phyloP scores from a whole-genome alignment of 75 land plant genomes.

The Cunninghamia lanceolata region DNA sequence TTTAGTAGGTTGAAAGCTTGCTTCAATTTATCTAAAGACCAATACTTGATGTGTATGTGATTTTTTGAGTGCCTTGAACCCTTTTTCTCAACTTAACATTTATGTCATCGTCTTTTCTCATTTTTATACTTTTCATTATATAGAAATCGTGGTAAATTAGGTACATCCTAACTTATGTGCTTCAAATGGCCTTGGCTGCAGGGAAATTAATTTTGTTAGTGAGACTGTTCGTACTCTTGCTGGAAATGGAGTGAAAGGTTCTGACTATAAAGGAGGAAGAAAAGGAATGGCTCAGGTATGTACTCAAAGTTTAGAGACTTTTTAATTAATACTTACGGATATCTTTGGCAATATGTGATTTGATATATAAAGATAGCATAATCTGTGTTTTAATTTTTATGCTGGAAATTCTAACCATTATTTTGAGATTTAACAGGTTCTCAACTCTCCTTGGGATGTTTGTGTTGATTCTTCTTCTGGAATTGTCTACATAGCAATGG shows the following conservation, averaged over 20 bases:
- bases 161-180: background rate
- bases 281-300: conserved; percentile 57
- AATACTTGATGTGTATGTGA: background rate
- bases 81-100: background rate
- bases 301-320: background rate
- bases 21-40: background rate
- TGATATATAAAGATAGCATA: background rate
- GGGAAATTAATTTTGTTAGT: conserved; percentile 91
- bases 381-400: background rate
- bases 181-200: conserved; percentile 21
- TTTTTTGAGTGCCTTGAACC: background rate
- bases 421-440: conserved; percentile 35
- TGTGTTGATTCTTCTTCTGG: conserved; percentile 66
- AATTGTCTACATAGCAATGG: conserved; percentile 90
- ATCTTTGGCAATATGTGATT: background rate
- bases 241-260: conserved; percentile 93
- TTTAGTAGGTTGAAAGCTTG: background rate
- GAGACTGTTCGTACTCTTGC: conserved; percentile 88
- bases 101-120: background rate
- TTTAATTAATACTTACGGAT: background rate
- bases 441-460: conserved; percentile 99
- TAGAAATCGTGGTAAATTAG: background rate
- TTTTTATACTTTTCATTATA: background rate
- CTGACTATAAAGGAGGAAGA: conserved; percentile 86
- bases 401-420: background rate